A percentile compares a stretch with the other conserved stretches of the same genome.
phyloP scores from a whole-genome alignment of 1,284 basidiomycete species.

The Leccinum ponderosum region DNA sequence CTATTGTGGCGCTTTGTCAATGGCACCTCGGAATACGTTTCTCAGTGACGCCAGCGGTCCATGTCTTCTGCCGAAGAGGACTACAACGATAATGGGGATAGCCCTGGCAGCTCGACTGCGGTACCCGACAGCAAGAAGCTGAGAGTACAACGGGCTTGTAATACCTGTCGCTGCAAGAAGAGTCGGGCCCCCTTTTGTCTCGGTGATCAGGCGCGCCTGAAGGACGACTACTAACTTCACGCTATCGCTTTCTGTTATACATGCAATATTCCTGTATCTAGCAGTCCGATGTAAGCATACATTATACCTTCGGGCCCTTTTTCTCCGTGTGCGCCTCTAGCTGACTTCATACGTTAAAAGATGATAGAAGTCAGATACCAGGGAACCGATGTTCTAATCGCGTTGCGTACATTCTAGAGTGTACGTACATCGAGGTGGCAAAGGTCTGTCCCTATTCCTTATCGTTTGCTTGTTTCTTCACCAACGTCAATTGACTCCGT shows the following conservation, averaged over 20 bases:
- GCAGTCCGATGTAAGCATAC: conserved; percentile 56
- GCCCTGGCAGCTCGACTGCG: not conserved
- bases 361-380: conserved; percentile 65
- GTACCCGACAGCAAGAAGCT: conserved; percentile 54
- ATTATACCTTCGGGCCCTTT: not conserved
- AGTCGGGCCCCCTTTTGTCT: conserved; percentile 39
- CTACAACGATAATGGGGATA: conserved; percentile 35
- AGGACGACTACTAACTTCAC: conserved; percentile 10
- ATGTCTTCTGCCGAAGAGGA: conserved; percentile 40
- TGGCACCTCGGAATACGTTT: not conserved
- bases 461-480: not conserved
- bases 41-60: not conserved
- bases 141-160: conserved; percentile 72
- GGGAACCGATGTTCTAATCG: conserved; percentile 79
- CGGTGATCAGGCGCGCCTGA: not conserved
- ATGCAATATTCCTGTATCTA: not conserved
- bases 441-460: conserved; percentile 47
- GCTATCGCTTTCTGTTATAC: not conserved
- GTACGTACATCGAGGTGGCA: conserved; percentile 75
- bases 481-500: not conserved
- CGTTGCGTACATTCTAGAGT: conserved; percentile 67
- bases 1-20: not conserved
- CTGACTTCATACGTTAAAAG: conserved; percentile 26
- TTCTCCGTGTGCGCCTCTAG: not conserved
- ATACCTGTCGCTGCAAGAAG: conserved; percentile 75